These are phyloP conservation scores for Onygenales sp. DNA, from an alignment of 2,329 filamentous ascomycete genomes.

Conservation along the genomic window DNA sequence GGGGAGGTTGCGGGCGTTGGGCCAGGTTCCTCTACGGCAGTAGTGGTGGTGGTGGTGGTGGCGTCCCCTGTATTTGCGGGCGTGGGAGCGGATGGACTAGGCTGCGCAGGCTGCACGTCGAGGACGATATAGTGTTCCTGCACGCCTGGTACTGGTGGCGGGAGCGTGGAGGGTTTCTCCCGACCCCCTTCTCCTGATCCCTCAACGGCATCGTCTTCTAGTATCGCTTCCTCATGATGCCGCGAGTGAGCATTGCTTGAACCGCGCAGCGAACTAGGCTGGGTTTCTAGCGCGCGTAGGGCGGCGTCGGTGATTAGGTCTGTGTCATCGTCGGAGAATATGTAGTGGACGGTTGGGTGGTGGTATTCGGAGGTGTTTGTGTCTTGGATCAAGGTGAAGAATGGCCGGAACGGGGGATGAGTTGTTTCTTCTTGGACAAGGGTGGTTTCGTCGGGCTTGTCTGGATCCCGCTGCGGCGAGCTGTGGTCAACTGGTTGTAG, in stretches of 20 bases:
- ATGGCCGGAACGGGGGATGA: slow-evolving; percentile 56
- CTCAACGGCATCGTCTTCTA: background rate
- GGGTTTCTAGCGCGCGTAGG: slow-evolving; percentile 44
- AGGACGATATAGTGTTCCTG: slow-evolving; percentile 50
- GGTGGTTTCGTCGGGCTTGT: background rate
- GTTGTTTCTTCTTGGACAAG: slow-evolving; percentile 10
- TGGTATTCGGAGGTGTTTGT: slow-evolving; percentile 60
- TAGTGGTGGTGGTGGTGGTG: slow-evolving; percentile 1
- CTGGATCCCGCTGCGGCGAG: background rate
- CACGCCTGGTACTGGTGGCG: slow-evolving; percentile 36
- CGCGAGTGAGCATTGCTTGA: slow-evolving; percentile 9
- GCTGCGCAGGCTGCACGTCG: slow-evolving; percentile 36
- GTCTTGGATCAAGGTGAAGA: slow-evolving; percentile 81
- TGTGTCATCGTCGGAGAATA: slow-evolving; percentile 86
- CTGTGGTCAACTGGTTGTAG: background rate
- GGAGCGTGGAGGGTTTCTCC: slow-evolving; percentile 30
- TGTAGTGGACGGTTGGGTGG: slow-evolving; percentile 81
- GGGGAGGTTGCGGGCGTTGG: slow-evolving; percentile 1
- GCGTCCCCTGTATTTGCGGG: slow-evolving; percentile 14
- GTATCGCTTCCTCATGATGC: background rate
- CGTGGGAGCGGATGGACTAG: slow-evolving; percentile 10
- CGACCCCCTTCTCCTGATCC: slow-evolving; percentile 1
- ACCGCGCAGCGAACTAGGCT: slow-evolving; percentile 24
- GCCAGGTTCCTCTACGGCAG: slow-evolving; percentile 24
- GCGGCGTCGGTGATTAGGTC: slow-evolving; percentile 62